Base-by-base conservation (phyloP, 768 basidiomycete species). In the Russula sp. region DNA sequence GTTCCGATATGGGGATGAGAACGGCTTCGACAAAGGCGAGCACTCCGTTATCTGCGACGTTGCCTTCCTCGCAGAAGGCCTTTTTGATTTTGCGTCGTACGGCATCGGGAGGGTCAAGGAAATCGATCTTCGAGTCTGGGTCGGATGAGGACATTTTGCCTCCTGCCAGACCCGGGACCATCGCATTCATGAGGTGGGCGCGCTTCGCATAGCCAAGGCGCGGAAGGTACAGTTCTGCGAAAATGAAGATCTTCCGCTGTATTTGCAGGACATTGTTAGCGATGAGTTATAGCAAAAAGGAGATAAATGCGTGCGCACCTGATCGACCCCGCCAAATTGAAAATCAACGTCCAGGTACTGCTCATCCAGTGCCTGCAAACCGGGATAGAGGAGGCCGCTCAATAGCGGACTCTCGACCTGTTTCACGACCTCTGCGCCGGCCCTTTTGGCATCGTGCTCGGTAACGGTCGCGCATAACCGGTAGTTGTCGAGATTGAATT, bases 131-230 rank as follows among this genome's bases (percentile, higher is more conserved):
- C 67, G 91, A 94, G 74, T 97, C 92, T 34, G 94, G 94, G 70
- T 98, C 96, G 1, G 96, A 98, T 1, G 94, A 89, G 18, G 94
- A 97, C 97, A 99, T 98, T 74, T 99, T 99, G 20, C 93, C 92
- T 36, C 95, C 95, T 49, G 87, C 87, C 38, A 97, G 81, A 50
- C 95, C 94, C 34, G 95, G 94, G 0, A 98, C 93, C 95, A 98
- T 98, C 38, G 84, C 79, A 76, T 98, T 99, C 97, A 99, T 99
- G 51, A 99, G 81, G 74, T 99, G 97, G 0, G 95, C 91, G 38
- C 96, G 92, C 76, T 97, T 98, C 58, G 79, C 77, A 79, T 98
- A 98, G 40, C 96, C 97, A 36, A 98, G 82, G 66, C 85, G 82
- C 5, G 97, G 97, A 58, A 99, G 88, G 83, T 94, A 95, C 71